A percentile compares a stretch with the other conserved stretches of the same genome.
These are phyloP conservation scores for Circinella minor DNA, from an alignment of 371 early-diverging fungal species.

Conservation along the genomic window DNA sequence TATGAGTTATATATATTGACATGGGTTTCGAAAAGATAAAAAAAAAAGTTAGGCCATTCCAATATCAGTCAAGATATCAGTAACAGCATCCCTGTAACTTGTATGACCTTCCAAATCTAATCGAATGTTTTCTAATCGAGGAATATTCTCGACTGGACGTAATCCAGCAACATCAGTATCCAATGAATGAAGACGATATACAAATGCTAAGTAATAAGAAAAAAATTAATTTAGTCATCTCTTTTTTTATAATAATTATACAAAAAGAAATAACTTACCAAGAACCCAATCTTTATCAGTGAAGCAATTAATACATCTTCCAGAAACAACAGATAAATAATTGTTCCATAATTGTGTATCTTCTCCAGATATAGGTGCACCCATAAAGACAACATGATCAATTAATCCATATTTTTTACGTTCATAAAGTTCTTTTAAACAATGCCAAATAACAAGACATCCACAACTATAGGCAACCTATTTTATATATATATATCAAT, in stretches of 20 bases:
- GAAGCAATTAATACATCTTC: slow-evolving; percentile 91
- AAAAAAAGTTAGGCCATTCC: not conserved
- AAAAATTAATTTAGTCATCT: not conserved
- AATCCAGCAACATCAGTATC: slow-evolving; percentile 85
- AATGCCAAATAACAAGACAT: slow-evolving; percentile 88
- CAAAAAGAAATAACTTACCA: slow-evolving; percentile 36
- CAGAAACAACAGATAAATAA: slow-evolving; percentile 71
- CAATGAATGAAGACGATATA: slow-evolving; percentile 69
- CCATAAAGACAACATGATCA: slow-evolving; percentile 67
- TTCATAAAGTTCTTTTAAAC: slow-evolving; percentile 82
- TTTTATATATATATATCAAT: not conserved
- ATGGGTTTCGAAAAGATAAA: not conserved
- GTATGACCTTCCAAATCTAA: slow-evolving; percentile 87
- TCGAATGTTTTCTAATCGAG: slow-evolving; percentile 79
- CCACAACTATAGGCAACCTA: slow-evolving; percentile 90
- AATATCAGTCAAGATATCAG: slow-evolving; percentile 7
- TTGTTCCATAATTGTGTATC: slow-evolving; percentile 49
- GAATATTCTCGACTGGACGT: slow-evolving; percentile 59
- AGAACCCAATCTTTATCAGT: slow-evolving; percentile 89
- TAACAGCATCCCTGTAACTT: slow-evolving; percentile 66
- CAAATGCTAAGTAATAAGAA: slow-evolving; percentile 53
- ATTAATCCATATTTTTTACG: slow-evolving; percentile 54
- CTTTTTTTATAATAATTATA: not conserved
- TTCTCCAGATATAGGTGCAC: slow-evolving; percentile 65
- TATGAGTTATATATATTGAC: not conserved